A percentile compares a stretch with the other conserved stretches of the same genome.
Evolutionary conservation across 371 early-diverging fungal species (phyloP).

Genomic region (Mortierella sp.): DNA sequence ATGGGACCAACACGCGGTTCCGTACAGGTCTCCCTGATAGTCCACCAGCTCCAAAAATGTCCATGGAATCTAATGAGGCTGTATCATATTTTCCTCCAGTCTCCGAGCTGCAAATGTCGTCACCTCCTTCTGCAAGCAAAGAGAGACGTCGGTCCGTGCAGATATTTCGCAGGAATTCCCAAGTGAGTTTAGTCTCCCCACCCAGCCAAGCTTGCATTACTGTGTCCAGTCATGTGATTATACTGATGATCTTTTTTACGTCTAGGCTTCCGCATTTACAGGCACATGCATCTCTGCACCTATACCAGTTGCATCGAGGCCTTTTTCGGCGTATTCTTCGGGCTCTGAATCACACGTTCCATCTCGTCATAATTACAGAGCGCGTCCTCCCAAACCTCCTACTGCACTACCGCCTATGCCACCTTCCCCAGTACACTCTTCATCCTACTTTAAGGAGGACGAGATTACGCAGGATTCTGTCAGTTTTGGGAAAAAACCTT

Average conservation of each 20-base stretch:
- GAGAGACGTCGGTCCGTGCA: conserved; percentile 27
- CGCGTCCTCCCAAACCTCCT: conserved; percentile 41
- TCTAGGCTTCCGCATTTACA: conserved; percentile 16
- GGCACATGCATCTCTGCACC: conserved; percentile 39
- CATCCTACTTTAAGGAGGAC: conserved; percentile 10
- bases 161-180: conserved; percentile 25
- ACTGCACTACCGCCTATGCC: conserved; percentile 19
- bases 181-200: conserved; percentile 5
- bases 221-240: background rate
- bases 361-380: conserved; percentile 41
- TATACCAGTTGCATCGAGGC: conserved; percentile 17
- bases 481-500: background rate
- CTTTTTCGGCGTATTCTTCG: conserved; percentile 28
- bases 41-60: background rate
- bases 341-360: conserved; percentile 27
- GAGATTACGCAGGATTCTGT: conserved; percentile 20
- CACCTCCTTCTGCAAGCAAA: conserved; percentile 9
- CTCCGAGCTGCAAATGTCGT: background rate
- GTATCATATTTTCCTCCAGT: background rate
- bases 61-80: conserved; percentile 18
- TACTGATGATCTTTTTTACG: background rate
- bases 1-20: conserved; percentile 9
- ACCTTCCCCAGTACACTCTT: conserved; percentile 23
- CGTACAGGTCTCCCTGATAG: background rate
- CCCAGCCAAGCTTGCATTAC: background rate